Evolutionary conservation across 2,329 filamentous ascomycete genomes (phyloP).

Genomic region (Colletotrichum horii): DNA sequence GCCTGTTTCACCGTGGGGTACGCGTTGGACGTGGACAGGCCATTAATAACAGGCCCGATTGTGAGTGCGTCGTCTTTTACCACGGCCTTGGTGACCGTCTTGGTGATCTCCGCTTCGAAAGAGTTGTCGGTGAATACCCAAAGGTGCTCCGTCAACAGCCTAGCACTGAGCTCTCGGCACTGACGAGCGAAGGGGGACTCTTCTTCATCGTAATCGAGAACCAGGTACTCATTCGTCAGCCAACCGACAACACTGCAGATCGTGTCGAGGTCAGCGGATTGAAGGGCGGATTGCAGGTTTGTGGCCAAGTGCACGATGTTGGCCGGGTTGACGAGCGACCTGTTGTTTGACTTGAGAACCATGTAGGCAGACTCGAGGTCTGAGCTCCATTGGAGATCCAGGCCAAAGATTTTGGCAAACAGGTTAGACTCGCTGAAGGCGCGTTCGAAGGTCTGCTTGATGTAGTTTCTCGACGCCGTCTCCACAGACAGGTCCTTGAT

Average conservation of each 20-base stretch:
- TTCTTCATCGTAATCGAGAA: constrained; percentile 62
- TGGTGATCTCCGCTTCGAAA: constrained; percentile 62
- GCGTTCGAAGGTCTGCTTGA: constrained; percentile 66
- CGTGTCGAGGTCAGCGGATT: constrained; percentile 50
- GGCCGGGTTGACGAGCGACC: constrained; percentile 56
- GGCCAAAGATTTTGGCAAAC: constrained; percentile 59
- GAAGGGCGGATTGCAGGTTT: constrained; percentile 53
- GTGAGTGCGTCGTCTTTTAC: constrained; percentile 54
- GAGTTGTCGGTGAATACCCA: constrained; percentile 61
- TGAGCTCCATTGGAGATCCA: constrained; percentile 59
- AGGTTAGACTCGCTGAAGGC: constrained; percentile 59
- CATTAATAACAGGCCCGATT: constrained; percentile 53
- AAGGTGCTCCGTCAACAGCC: constrained; percentile 60
- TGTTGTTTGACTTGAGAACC: constrained; percentile 53
- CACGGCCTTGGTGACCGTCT: constrained; percentile 55
- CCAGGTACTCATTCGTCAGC: constrained; percentile 62
- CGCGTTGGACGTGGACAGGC: constrained; percentile 60
- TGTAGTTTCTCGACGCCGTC: constrained; percentile 60
- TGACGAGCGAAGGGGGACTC: constrained; percentile 56
- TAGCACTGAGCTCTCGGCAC: constrained; percentile 60
- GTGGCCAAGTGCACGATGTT: constrained; percentile 59
- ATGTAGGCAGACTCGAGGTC: constrained; percentile 56
- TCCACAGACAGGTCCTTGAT: constrained; percentile 54
- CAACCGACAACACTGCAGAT: constrained; percentile 63
- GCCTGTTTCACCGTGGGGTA: constrained; percentile 64